Conservation (phyloP, 768 basidiomycete species). For the Tricholomella constricta region DNA sequence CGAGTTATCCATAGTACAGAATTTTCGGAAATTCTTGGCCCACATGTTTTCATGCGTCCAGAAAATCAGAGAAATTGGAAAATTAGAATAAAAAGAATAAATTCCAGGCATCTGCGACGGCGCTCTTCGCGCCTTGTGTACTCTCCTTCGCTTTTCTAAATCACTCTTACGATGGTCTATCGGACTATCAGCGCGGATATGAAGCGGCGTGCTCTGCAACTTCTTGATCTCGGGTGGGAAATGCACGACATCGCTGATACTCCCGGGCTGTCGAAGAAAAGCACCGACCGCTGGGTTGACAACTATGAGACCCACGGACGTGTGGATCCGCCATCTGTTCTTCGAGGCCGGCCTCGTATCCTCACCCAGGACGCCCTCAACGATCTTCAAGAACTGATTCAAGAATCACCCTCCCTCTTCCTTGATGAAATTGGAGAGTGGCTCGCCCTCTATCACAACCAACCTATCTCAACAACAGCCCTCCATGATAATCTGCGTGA, state of each 20-base stretch:
- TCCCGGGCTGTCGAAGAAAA: background rate
- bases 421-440: slow-evolving; percentile 26
- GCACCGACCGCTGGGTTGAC: background rate
- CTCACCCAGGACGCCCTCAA: slow-evolving; percentile 8
- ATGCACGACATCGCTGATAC: slow-evolving; percentile 4
- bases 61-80: too few species aligned
- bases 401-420: slow-evolving; percentile 18
- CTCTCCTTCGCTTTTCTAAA: background rate
- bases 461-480: slow-evolving; percentile 15
- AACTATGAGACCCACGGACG: slow-evolving; percentile 10
- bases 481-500: slow-evolving; percentile 19
- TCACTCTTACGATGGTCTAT: slow-evolving; percentile 8
- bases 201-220: slow-evolving; percentile 14
- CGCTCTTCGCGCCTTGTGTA: too few species aligned
- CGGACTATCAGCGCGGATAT: slow-evolving; percentile 11
- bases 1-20: too few species aligned
- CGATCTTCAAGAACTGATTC: slow-evolving; percentile 11
- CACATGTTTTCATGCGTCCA: too few species aligned
- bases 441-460: slow-evolving; percentile 18
- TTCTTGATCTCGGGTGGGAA: slow-evolving; percentile 15
- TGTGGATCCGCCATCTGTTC: slow-evolving; percentile 7
- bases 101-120: too few species aligned
- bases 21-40: too few species aligned
- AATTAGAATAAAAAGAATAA: too few species aligned
- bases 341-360: slow-evolving; percentile 3